Evolutionary conservation across 768 basidiomycete genomes (phyloP).

Genomic region (Russula brevipes): DNA sequence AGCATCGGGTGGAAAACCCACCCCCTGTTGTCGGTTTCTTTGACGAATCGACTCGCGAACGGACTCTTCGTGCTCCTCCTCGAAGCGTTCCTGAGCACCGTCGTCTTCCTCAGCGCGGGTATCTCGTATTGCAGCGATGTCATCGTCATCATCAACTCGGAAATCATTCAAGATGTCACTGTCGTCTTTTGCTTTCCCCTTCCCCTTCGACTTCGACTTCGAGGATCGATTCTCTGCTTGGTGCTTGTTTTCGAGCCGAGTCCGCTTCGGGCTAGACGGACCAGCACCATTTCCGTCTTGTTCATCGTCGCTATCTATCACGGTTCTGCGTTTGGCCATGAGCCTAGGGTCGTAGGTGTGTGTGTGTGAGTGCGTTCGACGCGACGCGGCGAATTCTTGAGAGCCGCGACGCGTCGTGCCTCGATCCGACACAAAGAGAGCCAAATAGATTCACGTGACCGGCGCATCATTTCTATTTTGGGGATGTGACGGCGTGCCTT

Average conservation of each 20-base stretch:
- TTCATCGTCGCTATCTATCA: constrained; percentile 23
- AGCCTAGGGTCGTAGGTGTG: background rate
- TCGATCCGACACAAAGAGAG: background rate
- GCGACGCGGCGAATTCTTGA: background rate
- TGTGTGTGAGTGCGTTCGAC: background rate
- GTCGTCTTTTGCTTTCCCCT: constrained; percentile 20
- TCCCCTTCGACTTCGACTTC: constrained; percentile 11
- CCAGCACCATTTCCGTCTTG: background rate
- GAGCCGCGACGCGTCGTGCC: constrained; percentile 4
- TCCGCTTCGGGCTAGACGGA: constrained; percentile 17
- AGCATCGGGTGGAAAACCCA: constrained; percentile 33
- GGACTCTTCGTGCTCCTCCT: constrained; percentile 52
- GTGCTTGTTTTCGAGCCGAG: constrained; percentile 16
- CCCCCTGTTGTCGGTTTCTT: constrained; percentile 42
- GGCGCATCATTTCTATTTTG: too few relatives aligned
- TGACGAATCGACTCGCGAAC: constrained; percentile 52
- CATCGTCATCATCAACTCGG: constrained; percentile 26
- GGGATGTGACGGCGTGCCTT: too few relatives aligned
- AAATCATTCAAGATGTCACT: constrained; percentile 20
- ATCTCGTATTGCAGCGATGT: constrained; percentile 20
- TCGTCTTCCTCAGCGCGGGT: constrained; percentile 33
- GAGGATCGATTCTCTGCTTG: constrained; percentile 1
- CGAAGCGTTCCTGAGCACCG: constrained; percentile 61
- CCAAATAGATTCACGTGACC: background rate
- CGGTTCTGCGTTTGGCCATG: constrained; percentile 23